phyloP scores from a whole-genome alignment of 106 monocot species.

The Dioscorea zingiberensis region DNA sequence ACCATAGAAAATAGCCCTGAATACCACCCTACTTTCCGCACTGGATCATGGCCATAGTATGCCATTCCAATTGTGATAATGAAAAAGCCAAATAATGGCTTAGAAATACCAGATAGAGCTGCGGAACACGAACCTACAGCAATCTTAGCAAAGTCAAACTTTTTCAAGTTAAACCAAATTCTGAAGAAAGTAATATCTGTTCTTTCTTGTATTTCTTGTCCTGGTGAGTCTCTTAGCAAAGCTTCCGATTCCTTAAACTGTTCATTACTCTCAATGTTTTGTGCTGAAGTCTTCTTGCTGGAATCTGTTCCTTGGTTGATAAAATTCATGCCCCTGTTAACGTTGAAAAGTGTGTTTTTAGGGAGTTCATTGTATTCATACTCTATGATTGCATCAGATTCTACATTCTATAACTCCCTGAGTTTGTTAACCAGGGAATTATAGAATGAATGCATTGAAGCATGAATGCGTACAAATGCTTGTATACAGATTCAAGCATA shows the following conservation, averaged over 20 bases:
- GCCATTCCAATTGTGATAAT: slow-evolving; percentile 48
- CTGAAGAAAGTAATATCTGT: slow-evolving; percentile 28
- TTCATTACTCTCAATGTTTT: slow-evolving; percentile 2
- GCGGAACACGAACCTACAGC: slow-evolving; percentile 33
- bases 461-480: too few species aligned
- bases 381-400: too few species aligned
- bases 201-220: slow-evolving; percentile 11
- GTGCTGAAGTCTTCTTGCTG: not conserved
- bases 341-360: not conserved
- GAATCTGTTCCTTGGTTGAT: slow-evolving; percentile 5
- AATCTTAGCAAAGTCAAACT: slow-evolving; percentile 19
- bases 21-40: slow-evolving; percentile 21
- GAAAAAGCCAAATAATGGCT: slow-evolving; percentile 42
- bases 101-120: slow-evolving; percentile 43
- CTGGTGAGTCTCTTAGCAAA: too few species aligned
- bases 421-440: too few species aligned
- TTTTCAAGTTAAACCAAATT: slow-evolving; percentile 35
- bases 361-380: not conserved
- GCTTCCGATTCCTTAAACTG: not conserved
- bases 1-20: slow-evolving; percentile 26
- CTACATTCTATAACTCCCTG: too few species aligned
- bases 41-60: slow-evolving; percentile 40
- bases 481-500: too few species aligned
- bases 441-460: too few species aligned
- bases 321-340: slow-evolving; percentile 15